Conservation (phyloP, 805 yeast species). For the Starmerella roubikii region DNA sequence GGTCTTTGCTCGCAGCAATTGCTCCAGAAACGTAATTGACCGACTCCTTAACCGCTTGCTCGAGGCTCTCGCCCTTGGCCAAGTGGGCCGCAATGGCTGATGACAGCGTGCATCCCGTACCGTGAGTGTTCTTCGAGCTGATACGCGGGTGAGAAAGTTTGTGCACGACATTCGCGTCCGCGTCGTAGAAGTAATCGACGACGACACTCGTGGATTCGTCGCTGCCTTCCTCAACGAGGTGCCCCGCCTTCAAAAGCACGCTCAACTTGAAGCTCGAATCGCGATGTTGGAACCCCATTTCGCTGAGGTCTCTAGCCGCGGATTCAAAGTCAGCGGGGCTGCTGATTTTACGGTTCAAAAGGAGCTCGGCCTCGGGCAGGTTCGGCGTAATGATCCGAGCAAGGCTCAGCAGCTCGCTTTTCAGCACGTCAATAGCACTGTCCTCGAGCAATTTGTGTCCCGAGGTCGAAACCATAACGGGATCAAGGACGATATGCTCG, state of each 20-base stretch:
- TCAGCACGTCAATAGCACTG: slow-evolving; percentile 32
- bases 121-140: slow-evolving; percentile 52
- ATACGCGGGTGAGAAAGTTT: slow-evolving; percentile 37
- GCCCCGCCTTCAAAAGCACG: slow-evolving; percentile 73
- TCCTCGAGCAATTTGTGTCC: slow-evolving; percentile 47
- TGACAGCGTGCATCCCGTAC: slow-evolving; percentile 82
- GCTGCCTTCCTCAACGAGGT: slow-evolving; percentile 33
- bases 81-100: slow-evolving; percentile 66
- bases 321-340: slow-evolving; percentile 11
- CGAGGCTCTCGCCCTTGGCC: slow-evolving; percentile 39
- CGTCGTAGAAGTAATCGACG: slow-evolving; percentile 18
- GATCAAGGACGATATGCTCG: slow-evolving; percentile 43
- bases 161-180: slow-evolving; percentile 35
- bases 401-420: slow-evolving; percentile 34
- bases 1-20: slow-evolving; percentile 33
- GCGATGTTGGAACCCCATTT: slow-evolving; percentile 3
- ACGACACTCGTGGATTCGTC: slow-evolving; percentile 2
- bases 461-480: slow-evolving; percentile 73
- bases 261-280: slow-evolving; percentile 3
- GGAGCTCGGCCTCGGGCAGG: slow-evolving; percentile 43
- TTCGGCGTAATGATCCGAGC: slow-evolving; percentile 67
- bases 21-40: slow-evolving; percentile 58
- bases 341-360: slow-evolving; percentile 10
- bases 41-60: slow-evolving; percentile 40
- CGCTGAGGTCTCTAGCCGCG: slow-evolving; percentile 19